Evolutionary conservation across 2,329 filamentous ascomycete species (phyloP).

Genomic region (Alternaria sp.): DNA sequence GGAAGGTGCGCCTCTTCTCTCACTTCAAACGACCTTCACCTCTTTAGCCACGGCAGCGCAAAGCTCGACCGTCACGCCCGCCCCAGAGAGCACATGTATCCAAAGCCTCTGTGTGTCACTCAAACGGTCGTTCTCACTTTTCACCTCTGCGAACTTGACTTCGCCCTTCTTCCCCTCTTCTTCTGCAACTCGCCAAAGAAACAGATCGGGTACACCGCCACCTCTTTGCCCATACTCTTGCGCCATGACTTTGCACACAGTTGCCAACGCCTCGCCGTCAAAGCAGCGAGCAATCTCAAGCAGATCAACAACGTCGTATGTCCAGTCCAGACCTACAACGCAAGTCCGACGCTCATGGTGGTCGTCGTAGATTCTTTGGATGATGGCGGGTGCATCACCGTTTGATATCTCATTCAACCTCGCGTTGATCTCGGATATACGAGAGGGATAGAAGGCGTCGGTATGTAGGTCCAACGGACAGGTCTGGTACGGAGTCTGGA

Average conservation of each 20-base stretch:
- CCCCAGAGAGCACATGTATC: conserved; percentile 90
- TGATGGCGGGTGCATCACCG: conserved; percentile 71
- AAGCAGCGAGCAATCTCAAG: conserved; percentile 81
- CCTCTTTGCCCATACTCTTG: conserved; percentile 90
- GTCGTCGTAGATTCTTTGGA: conserved; percentile 70
- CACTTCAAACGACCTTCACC: conserved; percentile 44
- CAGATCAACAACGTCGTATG: conserved; percentile 79
- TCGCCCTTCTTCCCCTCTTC: conserved; percentile 54
- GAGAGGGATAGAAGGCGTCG: conserved; percentile 85
- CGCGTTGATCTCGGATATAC: conserved; percentile 88
- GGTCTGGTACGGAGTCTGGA: conserved; percentile 93
- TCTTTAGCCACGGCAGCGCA: conserved; percentile 69
- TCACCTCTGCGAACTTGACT: conserved; percentile 72
- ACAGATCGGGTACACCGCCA: conserved; percentile 88
- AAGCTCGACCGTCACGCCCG: conserved; percentile 84
- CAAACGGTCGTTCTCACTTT: conserved; percentile 79
- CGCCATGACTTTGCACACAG: conserved; percentile 90
- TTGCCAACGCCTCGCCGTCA: conserved; percentile 77
- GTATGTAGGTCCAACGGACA: conserved; percentile 92
- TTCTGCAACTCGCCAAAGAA: conserved; percentile 73
- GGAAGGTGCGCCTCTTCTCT: background rate
- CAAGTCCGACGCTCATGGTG: conserved; percentile 77
- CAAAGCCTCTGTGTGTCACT: conserved; percentile 96
- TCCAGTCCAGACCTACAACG: conserved; percentile 91
- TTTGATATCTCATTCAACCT: conserved; percentile 87